phyloP scores from a whole-genome alignment of 192 early-diverging fungal genomes.

The Phlyctochytrium bullatum region DNA sequence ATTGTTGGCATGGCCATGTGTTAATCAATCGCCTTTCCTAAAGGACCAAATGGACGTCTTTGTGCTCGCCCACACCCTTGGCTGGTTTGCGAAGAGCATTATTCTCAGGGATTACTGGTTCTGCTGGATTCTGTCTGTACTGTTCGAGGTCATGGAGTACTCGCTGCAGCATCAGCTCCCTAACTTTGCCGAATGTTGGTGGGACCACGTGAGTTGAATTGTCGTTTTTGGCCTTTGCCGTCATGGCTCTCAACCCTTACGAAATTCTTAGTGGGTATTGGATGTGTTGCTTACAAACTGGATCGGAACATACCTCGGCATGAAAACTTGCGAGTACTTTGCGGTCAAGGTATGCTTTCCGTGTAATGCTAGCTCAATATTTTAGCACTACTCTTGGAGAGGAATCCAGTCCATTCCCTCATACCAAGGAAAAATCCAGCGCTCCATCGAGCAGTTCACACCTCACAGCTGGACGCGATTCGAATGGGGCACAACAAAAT shows the following conservation, averaged over 20 bases:
- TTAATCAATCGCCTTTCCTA: neutral
- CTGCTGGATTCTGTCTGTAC: slow-evolving; percentile 93
- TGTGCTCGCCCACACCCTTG: slow-evolving; percentile 86
- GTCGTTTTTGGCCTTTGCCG: neutral
- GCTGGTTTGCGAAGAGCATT: slow-evolving; percentile 92
- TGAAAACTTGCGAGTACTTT: slow-evolving; percentile 97
- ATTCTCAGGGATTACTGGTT: slow-evolving; percentile 92
- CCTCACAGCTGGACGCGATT: slow-evolving; percentile 94
- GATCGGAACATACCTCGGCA: slow-evolving; percentile 88
- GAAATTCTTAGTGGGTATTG: slow-evolving; percentile 76
- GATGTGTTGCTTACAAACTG: slow-evolving; percentile 93
- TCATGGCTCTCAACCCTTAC: slow-evolving; percentile 1
- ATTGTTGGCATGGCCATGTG: slow-evolving; percentile 6
- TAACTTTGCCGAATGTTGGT: slow-evolving; percentile 99
- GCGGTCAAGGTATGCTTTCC: slow-evolving; percentile 81
- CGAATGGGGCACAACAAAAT: slow-evolving; percentile 84
- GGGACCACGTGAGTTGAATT: slow-evolving; percentile 78
- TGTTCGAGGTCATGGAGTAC: slow-evolving; percentile 96
- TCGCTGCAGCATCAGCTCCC: slow-evolving; percentile 91
- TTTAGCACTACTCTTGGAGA: slow-evolving; percentile 87
- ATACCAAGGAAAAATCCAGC: slow-evolving; percentile 80
- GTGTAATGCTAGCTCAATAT: no score
- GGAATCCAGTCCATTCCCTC: slow-evolving; percentile 82
- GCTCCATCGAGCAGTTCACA: slow-evolving; percentile 89
- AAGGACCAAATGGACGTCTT: slow-evolving; percentile 89